phyloP scores from a whole-genome alignment of 2,329 filamentous ascomycete genomes.

The Botryotinia convoluta region DNA sequence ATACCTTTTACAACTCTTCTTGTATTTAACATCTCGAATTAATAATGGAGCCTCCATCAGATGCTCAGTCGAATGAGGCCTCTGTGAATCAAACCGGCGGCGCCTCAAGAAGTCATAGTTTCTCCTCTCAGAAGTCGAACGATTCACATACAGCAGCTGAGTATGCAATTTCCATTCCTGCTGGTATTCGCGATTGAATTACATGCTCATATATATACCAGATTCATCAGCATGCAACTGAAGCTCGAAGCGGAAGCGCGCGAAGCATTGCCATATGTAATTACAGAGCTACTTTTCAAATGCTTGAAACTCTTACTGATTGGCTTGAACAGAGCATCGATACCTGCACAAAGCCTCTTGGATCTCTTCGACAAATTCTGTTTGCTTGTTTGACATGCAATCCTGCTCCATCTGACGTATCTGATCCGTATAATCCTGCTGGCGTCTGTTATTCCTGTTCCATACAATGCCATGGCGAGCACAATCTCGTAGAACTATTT shows the following conservation, averaged over 20 bases:
- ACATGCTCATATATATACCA: slow-evolving; percentile 38
- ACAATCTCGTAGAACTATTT: slow-evolving; percentile 93
- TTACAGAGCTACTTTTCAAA: slow-evolving; percentile 34
- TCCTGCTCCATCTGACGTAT: slow-evolving; percentile 63
- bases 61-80: slow-evolving; percentile 4
- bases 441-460: slow-evolving; percentile 97
- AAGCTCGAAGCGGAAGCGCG: slow-evolving; percentile 91
- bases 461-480: slow-evolving; percentile 93
- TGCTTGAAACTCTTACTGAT: slow-evolving; percentile 13
- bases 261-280: slow-evolving; percentile 88
- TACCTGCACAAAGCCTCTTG: slow-evolving; percentile 86
- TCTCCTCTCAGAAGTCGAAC: slow-evolving; percentile 52
- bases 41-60: not conserved
- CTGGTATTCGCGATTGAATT: not conserved
- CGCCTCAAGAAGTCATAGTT: slow-evolving; percentile 53
- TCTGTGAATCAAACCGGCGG: slow-evolving; percentile 24
- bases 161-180: slow-evolving; percentile 31
- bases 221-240: slow-evolving; percentile 86
- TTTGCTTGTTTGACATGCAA: slow-evolving; percentile 96
- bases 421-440: slow-evolving; percentile 66
- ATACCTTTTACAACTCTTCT: not conserved
- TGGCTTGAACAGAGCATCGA: slow-evolving; percentile 71
- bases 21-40: not conserved
- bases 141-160: slow-evolving; percentile 52
- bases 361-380: slow-evolving; percentile 79